Conservation (phyloP, 2,329 filamentous ascomycete genomes). For the Ceratocystiopsis sp. region DNA sequence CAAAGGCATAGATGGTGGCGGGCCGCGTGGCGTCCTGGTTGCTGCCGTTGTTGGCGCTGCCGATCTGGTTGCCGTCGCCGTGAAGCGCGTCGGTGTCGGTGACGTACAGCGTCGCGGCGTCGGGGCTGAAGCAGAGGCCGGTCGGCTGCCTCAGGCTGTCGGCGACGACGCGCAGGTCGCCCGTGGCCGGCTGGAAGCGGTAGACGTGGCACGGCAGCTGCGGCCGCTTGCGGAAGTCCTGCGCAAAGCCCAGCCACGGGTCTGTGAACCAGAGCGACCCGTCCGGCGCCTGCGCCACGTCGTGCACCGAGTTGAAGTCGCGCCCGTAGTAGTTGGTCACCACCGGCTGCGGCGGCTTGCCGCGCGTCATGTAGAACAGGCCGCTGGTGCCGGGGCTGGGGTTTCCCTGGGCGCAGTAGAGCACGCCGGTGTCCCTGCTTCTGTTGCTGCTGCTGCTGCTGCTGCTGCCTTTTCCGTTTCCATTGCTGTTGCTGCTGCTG, state of each 20-base stretch:
- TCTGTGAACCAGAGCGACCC: conserved; percentile 33
- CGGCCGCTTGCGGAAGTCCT: conserved; percentile 25
- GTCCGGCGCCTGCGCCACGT: conserved; percentile 21
- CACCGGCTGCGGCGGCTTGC: conserved; percentile 18
- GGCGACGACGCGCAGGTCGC: conserved; percentile 27
- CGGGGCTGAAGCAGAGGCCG: conserved; percentile 22
- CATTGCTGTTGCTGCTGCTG: conserved; percentile 12
- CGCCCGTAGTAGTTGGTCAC: conserved; percentile 25
- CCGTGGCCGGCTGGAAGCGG: conserved; percentile 22
- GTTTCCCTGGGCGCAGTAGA: conserved; percentile 14
- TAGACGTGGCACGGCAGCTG: conserved; percentile 31
- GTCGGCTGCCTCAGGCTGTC: conserved; percentile 28
- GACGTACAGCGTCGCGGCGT: conserved; percentile 24
- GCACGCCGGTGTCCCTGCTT: conserved; percentile 3
- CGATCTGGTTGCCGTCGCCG: conserved; percentile 6
- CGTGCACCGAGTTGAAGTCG: conserved; percentile 30
- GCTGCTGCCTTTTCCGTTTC: no score
- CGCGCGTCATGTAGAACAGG: conserved; percentile 18
- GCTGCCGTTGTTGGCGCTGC: conserved; percentile 12
- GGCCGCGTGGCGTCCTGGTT: conserved; percentile 14
- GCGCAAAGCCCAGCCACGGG: conserved; percentile 24
- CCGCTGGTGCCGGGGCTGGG: conserved; percentile 18
- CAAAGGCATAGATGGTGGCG: conserved; percentile 29
- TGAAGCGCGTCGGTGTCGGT: conserved; percentile 20
- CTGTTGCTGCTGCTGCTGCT: no score